Conservation (phyloP, 257 asterid species). For the Parsonsia alboflavescens region DNA sequence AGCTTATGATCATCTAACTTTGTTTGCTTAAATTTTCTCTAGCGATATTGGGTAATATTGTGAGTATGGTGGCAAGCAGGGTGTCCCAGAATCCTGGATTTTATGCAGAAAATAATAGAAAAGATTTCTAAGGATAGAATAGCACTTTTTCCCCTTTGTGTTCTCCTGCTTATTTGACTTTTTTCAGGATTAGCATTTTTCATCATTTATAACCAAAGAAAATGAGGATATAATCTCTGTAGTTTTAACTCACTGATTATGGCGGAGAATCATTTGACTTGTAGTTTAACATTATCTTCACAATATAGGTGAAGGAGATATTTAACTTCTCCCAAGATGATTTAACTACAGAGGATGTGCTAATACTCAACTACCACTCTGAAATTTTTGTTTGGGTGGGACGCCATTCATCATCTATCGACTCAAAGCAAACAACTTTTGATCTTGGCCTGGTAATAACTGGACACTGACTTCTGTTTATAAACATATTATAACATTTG, state of each 20-base stretch:
- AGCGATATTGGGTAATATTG: too few relatives aligned
- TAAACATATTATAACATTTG: neutral
- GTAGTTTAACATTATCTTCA: neutral
- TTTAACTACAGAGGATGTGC: constrained; percentile 80
- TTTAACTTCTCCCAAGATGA: constrained; percentile 85
- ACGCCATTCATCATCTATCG: constrained; percentile 31
- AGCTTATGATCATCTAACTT: neutral
- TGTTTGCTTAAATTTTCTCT: neutral
- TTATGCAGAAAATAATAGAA: neutral
- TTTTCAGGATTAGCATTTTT: neutral
- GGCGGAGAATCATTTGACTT: neutral
- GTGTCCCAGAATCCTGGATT: neutral
- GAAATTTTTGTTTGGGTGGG: constrained; percentile 79
- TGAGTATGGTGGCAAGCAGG: neutral
- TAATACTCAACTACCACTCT: constrained; percentile 62
- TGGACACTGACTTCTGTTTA: neutral
- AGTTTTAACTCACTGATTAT: neutral
- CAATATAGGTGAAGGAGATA: constrained; percentile 68
- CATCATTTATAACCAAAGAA: neutral
- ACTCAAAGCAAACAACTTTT: constrained; percentile 28
- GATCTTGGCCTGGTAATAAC: constrained; percentile 28
- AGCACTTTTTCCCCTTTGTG: neutral
- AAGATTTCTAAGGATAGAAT: neutral
- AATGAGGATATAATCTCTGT: neutral
- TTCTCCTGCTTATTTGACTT: neutral